These are phyloP conservation scores for Globisporangium barbulae DNA, from an alignment of 352 stramenopile species.

Conservation along the genomic window DNA sequence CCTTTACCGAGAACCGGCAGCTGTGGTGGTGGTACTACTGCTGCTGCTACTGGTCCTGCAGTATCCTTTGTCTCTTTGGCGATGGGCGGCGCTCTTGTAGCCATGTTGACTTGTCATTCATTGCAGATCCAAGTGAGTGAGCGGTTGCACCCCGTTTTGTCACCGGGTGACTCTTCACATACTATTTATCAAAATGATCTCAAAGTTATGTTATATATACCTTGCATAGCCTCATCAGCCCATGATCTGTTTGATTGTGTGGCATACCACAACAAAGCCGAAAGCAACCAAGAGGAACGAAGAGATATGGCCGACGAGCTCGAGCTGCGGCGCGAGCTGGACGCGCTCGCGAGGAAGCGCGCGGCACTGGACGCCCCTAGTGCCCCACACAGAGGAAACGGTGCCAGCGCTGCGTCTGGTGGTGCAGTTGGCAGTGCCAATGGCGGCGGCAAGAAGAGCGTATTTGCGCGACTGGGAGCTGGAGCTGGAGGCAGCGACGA, in stretches of 20 bases:
- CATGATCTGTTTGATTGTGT: too few species aligned
- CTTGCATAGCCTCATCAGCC: too few species aligned
- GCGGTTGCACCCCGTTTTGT: too few species aligned
- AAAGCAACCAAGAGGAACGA: conserved; percentile 17
- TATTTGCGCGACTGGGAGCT: conserved; percentile 28
- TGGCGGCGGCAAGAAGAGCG: conserved; percentile 5
- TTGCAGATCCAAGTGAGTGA: too few species aligned
- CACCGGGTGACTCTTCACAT: too few species aligned
- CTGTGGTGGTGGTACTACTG: neutral
- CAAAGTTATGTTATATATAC: too few species aligned
- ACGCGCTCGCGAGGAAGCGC: conserved; percentile 48
- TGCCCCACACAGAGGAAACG: neutral
- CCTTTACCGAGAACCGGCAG: neutral
- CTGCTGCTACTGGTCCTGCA: neutral
- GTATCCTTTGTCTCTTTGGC: neutral
- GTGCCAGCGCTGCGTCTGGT: neutral
- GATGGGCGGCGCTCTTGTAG: neutral
- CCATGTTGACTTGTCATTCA: conserved; percentile 1
- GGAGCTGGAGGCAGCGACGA: conserved; percentile 20
- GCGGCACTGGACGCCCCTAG: conserved; percentile 31
- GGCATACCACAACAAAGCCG: conserved; percentile 10
- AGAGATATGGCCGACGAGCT: conserved; percentile 42
- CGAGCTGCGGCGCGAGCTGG: conserved; percentile 49
- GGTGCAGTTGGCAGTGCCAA: neutral
- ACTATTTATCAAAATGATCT: too few species aligned